These are phyloP conservation scores for Psilocybe cubensis DNA, from an alignment of 768 basidiomycete species.

Conservation along the genomic window DNA sequence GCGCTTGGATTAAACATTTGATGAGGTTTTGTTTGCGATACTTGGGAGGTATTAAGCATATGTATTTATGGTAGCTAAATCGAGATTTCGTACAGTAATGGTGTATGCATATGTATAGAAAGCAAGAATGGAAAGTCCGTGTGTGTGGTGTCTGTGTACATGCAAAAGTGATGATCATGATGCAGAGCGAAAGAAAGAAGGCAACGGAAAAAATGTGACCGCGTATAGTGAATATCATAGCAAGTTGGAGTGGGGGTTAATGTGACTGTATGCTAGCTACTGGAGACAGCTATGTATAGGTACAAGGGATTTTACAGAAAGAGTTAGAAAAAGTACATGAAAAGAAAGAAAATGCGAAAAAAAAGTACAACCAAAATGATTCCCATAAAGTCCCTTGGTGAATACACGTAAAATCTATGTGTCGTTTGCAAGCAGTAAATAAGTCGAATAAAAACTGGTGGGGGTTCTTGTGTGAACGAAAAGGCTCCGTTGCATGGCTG, in stretches of 20 bases:
- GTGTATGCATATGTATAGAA: background rate
- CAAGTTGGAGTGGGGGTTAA: background rate
- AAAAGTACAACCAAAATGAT: background rate
- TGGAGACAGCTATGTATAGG: background rate
- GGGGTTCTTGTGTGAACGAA: too few species aligned
- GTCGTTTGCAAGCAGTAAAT: background rate
- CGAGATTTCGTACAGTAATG: background rate
- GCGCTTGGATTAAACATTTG: background rate
- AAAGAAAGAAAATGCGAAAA: background rate
- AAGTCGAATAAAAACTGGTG: background rate
- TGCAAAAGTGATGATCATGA: background rate
- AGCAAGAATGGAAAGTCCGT: background rate
- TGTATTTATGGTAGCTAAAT: background rate
- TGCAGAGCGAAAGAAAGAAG: background rate
- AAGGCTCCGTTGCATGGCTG: background rate
- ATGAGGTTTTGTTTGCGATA: too few species aligned
- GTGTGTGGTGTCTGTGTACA: background rate
- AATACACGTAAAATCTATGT: background rate
- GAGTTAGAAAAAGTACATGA: background rate
- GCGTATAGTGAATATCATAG: background rate
- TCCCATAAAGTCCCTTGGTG: background rate
- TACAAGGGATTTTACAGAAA: background rate
- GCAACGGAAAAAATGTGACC: too few species aligned
- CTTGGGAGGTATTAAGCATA: background rate
- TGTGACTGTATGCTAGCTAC: background rate